phyloP scores from a whole-genome alignment of 73 alveolate genomes.

The Paramecium octaurelia region DNA sequence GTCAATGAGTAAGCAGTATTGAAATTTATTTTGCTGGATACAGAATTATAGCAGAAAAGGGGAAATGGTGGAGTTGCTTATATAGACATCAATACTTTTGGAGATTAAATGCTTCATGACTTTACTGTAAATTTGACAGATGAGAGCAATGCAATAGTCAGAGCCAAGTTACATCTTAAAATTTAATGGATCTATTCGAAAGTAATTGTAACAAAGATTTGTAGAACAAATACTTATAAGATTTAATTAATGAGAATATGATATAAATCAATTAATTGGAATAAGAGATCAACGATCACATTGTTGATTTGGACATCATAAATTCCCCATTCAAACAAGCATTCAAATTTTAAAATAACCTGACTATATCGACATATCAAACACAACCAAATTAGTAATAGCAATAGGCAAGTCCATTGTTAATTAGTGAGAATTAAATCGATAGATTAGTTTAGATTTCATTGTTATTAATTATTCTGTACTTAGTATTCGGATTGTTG shows the following conservation, averaged over 20 bases:
- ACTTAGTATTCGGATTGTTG: neutral
- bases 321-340: neutral
- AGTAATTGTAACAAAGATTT: neutral
- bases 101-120: conserved; percentile 26
- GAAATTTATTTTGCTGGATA: neutral
- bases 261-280: neutral
- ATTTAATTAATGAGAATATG: neutral
- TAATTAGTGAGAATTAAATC: neutral
- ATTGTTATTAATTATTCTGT: neutral
- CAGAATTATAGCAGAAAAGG: neutral
- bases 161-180: neutral
- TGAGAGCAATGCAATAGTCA: neutral
- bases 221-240: conserved; percentile 23
- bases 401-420: neutral
- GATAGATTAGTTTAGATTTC: neutral
- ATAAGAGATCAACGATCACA: conserved; percentile 1
- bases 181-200: neutral
- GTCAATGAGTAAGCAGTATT: neutral
- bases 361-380: neutral
- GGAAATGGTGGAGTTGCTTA: neutral
- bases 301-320: neutral
- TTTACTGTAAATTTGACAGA: neutral
- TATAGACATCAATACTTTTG: neutral
- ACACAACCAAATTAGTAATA: neutral
- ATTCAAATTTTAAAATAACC: neutral